phyloP scores from a whole-genome alignment of 2,329 filamentous ascomycete genomes.

The Hawksworthiomyces lignivorus region DNA sequence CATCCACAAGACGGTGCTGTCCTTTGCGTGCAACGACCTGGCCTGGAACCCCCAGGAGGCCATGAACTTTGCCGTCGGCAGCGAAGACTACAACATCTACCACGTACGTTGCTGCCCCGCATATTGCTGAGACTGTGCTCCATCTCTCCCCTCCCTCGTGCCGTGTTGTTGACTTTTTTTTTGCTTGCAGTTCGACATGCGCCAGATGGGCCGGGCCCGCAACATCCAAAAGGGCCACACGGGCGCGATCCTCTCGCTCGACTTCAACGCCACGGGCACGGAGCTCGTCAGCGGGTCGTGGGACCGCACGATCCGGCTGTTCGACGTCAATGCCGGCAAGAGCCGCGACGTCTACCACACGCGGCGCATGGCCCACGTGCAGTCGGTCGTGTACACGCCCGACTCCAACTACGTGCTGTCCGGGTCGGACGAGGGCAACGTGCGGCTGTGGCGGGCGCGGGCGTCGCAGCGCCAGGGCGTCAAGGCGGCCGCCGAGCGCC shows the following conservation, averaged over 20 bases:
- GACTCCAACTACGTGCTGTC: constrained; percentile 86
- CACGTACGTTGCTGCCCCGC: constrained; percentile 35
- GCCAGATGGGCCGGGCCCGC: constrained; percentile 29
- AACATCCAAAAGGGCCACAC: constrained; percentile 20
- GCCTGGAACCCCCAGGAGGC: constrained; percentile 82
- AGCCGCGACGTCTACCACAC: constrained; percentile 94
- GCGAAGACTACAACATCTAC: constrained; percentile 90
- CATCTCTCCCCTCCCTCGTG: background rate
- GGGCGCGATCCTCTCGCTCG: constrained; percentile 87
- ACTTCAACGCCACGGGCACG: constrained; percentile 90
- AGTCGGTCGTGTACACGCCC: constrained; percentile 45
- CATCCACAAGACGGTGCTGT: constrained; percentile 71
- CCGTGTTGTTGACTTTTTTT: background rate
- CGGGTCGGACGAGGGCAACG: constrained; percentile 89
- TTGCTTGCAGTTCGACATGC: constrained; percentile 78
- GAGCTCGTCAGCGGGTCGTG: constrained; percentile 87
- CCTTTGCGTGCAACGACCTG: constrained; percentile 74
- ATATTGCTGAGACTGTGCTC: too few species aligned
- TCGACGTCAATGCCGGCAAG: constrained; percentile 72
- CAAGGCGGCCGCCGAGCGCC: constrained; percentile 75
- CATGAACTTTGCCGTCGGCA: constrained; percentile 73
- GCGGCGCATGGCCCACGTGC: constrained; percentile 94
- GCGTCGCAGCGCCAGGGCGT: constrained; percentile 77
- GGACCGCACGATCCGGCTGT: constrained; percentile 80
- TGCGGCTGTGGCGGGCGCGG: constrained; percentile 76